A percentile compares a stretch with the other conserved stretches of the same genome.
Conservation (phyloP, 202 grass and related monocot genomes). For the Cymbopogon flexuosus region DNA sequence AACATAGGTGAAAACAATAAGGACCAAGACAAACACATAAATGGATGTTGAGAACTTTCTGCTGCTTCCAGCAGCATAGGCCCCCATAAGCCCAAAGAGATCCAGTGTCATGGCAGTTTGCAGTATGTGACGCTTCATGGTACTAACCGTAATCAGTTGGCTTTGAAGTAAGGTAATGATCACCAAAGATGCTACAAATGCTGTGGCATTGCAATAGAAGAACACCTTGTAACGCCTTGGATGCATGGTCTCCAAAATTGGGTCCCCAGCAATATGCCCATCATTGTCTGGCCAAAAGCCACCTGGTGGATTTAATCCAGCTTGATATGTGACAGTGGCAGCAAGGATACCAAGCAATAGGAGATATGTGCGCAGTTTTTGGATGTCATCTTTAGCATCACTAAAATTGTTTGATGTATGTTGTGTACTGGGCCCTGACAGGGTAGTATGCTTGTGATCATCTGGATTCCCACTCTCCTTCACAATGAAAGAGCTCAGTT, state of each 20-base stretch:
- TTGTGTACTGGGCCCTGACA: not conserved
- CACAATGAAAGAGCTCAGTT: conserved; percentile 15
- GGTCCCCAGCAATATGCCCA: conserved; percentile 31
- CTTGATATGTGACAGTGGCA: conserved; percentile 43
- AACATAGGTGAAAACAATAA: conserved; percentile 47
- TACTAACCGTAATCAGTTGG: conserved; percentile 18
- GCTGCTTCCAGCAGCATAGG: conserved; percentile 53
- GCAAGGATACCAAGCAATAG: conserved; percentile 50
- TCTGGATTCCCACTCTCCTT: not conserved
- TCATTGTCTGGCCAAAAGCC: conserved; percentile 42
- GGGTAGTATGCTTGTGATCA: not conserved
- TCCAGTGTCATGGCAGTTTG: conserved; percentile 48
- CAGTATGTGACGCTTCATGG: conserved; percentile 43
- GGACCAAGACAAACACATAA: conserved; percentile 33
- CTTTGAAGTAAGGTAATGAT: conserved; percentile 63
- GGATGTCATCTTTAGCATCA: conserved; percentile 26
- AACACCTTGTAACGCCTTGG: conserved; percentile 47
- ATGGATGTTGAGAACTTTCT: conserved; percentile 31
- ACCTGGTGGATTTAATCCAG: conserved; percentile 49
- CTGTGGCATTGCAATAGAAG: conserved; percentile 58
- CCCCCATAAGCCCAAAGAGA: conserved; percentile 53
- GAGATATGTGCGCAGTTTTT: conserved; percentile 46
- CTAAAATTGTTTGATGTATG: not conserved
- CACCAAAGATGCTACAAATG: conserved; percentile 58
- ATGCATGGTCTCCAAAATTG: conserved; percentile 36